Percentiles rank a stretch among this genome's conserved stretches.
Conservation (phyloP, 2,329 filamentous ascomycete species). For the Passalora sequoiae region DNA sequence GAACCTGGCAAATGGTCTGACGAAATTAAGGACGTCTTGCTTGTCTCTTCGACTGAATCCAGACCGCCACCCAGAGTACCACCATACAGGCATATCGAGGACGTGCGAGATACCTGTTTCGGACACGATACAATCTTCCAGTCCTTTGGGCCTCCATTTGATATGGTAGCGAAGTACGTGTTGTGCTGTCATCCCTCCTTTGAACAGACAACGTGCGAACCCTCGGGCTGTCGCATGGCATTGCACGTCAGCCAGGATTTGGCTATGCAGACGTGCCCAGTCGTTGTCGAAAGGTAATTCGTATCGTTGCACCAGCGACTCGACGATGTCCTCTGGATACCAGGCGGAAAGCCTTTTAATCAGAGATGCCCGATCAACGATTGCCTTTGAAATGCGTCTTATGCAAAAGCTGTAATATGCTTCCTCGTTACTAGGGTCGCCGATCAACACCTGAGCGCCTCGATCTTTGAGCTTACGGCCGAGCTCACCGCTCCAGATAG, state of each 20-base stretch:
- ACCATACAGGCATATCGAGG: constrained; percentile 17
- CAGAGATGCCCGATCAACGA: constrained; percentile 13
- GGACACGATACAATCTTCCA: constrained; percentile 10
- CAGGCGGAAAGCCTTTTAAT: constrained; percentile 10
- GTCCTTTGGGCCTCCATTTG: constrained; percentile 12
- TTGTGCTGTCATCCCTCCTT: constrained; percentile 18
- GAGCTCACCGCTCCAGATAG: constrained; percentile 18
- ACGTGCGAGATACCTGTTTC: constrained; percentile 11
- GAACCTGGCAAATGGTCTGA: constrained; percentile 13
- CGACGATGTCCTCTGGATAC: constrained; percentile 14
- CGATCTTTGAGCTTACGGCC: constrained; percentile 15
- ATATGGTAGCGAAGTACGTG: constrained; percentile 19
- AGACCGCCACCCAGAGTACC: constrained; percentile 16
- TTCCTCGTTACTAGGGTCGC: constrained; percentile 13
- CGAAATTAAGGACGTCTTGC: constrained; percentile 17
- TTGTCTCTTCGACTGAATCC: constrained; percentile 16
- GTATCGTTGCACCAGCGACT: constrained; percentile 13
- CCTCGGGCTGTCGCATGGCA: constrained; percentile 17
- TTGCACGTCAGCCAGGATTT: constrained; percentile 20
- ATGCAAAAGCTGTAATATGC: constrained; percentile 13
- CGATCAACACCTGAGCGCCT: constrained; percentile 17
- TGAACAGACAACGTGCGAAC: constrained; percentile 15
- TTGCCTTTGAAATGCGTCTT: too few species aligned
- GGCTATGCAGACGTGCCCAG: constrained; percentile 16
- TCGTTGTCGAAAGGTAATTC: constrained; percentile 11